Base-by-base conservation (phyloP, 2,329 filamentous ascomycete species). In the Dothiorella sarmentorum region DNA sequence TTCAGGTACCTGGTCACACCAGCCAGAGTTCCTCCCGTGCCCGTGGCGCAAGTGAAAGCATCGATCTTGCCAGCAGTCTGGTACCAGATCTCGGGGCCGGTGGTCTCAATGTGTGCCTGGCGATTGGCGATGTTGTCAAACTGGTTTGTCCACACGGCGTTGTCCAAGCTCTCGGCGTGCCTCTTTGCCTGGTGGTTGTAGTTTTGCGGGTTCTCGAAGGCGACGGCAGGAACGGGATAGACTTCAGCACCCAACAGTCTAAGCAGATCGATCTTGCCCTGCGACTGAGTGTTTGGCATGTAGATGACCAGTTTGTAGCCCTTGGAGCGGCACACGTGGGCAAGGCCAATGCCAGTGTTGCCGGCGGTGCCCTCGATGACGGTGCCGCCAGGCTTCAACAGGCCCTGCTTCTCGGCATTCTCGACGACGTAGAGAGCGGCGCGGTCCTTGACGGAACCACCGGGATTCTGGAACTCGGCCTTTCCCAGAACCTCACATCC, bases 231-330 rank as follows among this genome's bases (percentile, higher is more conserved):
- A 0, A 99, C 94, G 17, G 94, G 92, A 76, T 96, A 89, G 31
- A 99, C 94, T 75, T 97, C 92, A 24, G 94, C 94, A 64, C 94
- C 94, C 9, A 99, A 83, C 33, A 97, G 80, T 7, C 93, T 84
- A 63, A 99, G 80, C 56, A 99, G 82, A 74, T 97, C 94, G 71
- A 99, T 90, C 81, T 99, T 99, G 72, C 92, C 94, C 77, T 96
- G 93, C 18, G 92, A 96, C 78, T 97, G 94, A 49, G 93, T 97
- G 80, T 99, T 89, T 68, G 94, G 94, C 94, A 99, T 97, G 85
- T 97, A 99, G 72, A 99, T 99, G 71, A 97, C 92, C 52, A 96
- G 86, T 72, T 88, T 88, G 82, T 99, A 97, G 38, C 93, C 94
- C 68, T 88, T 88, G 35, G 88, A 90, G 61, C 93, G 85, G 78